phyloP scores from a whole-genome alignment of 73 alveolate species.

The Paramecium sonneborni region DNA sequence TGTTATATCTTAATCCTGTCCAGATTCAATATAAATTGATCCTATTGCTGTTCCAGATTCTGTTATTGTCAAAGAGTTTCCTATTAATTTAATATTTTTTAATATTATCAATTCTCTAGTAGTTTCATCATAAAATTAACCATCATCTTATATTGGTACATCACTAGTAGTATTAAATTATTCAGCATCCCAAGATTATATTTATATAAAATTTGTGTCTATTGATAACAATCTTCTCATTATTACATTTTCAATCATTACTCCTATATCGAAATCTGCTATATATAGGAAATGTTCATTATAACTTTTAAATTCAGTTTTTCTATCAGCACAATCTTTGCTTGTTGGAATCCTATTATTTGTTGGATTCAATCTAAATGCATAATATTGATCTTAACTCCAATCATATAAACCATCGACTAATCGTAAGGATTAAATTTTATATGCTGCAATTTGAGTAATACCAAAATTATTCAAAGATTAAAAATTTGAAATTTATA shows the following conservation, averaged over 20 bases:
- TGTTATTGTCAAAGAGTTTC: neutral
- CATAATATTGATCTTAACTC: neutral
- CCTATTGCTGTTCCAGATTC: neutral
- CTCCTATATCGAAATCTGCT: neutral
- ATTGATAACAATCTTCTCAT: neutral
- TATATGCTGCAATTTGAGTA: neutral
- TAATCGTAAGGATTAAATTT: neutral
- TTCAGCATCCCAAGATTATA: constrained; percentile 15
- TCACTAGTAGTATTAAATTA: constrained; percentile 12
- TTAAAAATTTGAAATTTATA: neutral
- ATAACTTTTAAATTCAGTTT: neutral
- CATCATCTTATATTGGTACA: neutral
- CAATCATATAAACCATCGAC: neutral
- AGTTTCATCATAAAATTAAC: neutral
- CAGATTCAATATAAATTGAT: neutral
- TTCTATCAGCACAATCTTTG: constrained; percentile 21
- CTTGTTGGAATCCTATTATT: neutral
- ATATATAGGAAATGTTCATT: neutral
- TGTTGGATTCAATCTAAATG: neutral
- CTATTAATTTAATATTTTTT: neutral
- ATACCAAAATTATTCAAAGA: neutral
- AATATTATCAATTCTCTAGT: neutral
- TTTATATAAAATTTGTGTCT: neutral
- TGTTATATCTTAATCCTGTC: neutral
- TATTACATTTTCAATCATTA: neutral